Conservation (phyloP, 2,329 filamentous ascomycete species). For the Cucurbitaria berberidis region DNA sequence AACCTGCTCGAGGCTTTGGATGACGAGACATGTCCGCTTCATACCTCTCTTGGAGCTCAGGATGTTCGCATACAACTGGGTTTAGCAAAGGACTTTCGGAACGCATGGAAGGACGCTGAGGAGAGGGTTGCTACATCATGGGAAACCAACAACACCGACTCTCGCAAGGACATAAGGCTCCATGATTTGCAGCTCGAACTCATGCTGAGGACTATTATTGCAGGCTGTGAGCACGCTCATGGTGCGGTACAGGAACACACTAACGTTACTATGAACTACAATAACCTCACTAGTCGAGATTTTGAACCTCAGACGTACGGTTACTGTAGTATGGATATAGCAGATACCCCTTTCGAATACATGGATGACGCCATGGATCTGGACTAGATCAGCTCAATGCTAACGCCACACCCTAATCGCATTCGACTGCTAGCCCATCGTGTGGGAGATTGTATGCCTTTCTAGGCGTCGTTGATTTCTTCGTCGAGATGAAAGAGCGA, state of each 20-base stretch:
- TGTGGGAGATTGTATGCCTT: background rate
- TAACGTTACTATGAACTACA: conserved; percentile 7
- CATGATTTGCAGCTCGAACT: conserved; percentile 66
- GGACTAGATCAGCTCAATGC: conserved; percentile 20
- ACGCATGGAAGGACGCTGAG: conserved; percentile 74
- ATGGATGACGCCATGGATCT: conserved; percentile 48
- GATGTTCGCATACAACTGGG: conserved; percentile 65
- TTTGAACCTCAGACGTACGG: conserved; percentile 23
- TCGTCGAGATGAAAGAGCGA: background rate
- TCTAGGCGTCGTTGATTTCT: background rate
- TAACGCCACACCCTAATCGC: background rate
- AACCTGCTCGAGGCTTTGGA: conserved; percentile 71
- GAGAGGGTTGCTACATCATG: conserved; percentile 39
- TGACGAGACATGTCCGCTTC: conserved; percentile 62
- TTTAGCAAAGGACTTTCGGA: conserved; percentile 72
- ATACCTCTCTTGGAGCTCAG: conserved; percentile 60
- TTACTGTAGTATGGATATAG: conserved; percentile 18
- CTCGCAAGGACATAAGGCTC: conserved; percentile 51
- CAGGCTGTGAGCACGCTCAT: conserved; percentile 66
- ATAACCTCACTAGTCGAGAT: conserved; percentile 23
- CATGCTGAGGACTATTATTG: conserved; percentile 65
- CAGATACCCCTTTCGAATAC: conserved; percentile 38
- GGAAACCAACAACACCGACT: conserved; percentile 25
- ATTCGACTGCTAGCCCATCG: background rate
- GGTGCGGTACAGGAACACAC: conserved; percentile 38